Percentiles rank a stretch among this genome's conserved stretches.
phyloP scores from a whole-genome alignment of 148 eudicot genomes.

The Cornus controversa region DNA sequence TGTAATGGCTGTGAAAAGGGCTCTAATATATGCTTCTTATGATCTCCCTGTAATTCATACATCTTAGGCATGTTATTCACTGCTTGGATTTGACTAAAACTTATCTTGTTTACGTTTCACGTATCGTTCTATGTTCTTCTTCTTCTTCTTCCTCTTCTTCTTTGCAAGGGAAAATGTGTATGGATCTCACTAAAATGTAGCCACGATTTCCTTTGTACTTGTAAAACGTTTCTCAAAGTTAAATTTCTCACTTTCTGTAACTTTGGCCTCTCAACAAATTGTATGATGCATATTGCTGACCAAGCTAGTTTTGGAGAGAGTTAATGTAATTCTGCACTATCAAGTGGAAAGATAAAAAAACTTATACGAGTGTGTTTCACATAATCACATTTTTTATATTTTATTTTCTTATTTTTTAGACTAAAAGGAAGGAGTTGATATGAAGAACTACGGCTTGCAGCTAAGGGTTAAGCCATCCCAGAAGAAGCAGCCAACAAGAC shows the following conservation, averaged over 20 bases:
- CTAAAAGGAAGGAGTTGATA: neutral
- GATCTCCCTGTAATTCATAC: neutral
- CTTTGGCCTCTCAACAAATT: too few species aligned
- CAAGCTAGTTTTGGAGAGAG: too few species aligned
- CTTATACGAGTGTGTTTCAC: neutral
- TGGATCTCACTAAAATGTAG: too few species aligned
- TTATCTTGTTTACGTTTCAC: neutral
- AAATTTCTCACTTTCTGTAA: neutral
- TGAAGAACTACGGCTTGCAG: slow-evolving; percentile 70
- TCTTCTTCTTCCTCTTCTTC: too few species aligned
- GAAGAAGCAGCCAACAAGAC: slow-evolving; percentile 44
- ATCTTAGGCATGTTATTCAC: neutral
- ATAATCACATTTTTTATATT: too few species aligned
- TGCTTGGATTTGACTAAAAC: too few species aligned
- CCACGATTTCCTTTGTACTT: too few species aligned
- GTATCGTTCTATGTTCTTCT: too few species aligned
- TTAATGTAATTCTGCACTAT: neutral
- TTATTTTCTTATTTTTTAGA: too few species aligned
- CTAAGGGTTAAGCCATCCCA: slow-evolving; percentile 71
- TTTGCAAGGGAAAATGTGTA: too few species aligned
- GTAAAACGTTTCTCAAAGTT: neutral
- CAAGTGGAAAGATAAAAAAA: neutral
- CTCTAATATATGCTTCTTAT: neutral
- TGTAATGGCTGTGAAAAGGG: neutral
- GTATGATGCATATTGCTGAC: too few species aligned